Evolutionary conservation across 73 alveolate species (phyloP), one percentile per base, ranked within the genome.

Genomic region (Paramecium octaurelia): DNA sequence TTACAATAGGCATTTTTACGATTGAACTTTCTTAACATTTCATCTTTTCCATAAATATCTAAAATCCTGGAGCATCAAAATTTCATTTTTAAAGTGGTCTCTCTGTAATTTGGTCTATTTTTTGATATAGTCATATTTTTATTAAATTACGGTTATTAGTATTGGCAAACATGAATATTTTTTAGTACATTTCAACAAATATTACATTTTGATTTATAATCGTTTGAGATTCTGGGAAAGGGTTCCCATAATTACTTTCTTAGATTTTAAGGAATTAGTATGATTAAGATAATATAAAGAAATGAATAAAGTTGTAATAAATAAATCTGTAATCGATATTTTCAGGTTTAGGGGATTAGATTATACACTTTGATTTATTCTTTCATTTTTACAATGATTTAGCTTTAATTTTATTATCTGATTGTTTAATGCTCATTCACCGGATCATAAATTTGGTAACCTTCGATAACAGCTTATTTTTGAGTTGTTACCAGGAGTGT

Each of bases 381-480:
- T 64, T 64, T 64, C 84, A 64, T 31, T 64, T 64, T 64, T 27
- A 64, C 84, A 3, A 64, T 64, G 42, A 64, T 64, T 64, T 64
- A 20, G 11, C 46, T 64, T 64, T 64, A 64, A 24, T 64, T 23
- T 34, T 64, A 20, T 31, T 64, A 42, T 34, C 84, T 64, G 12
- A 64, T 64, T 2, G 50, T 64, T 64, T 64, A 34, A 64, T 23
- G 40, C 2, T 75, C 88, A 75, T 75, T 75, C 6, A 75, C 88
- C 2, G 88, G 88, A 35, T 75, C 88, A 75, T 35, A 75, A 10
- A 75, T 42, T 75, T 75, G 27, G n/a, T 35, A 75, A 6, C 88
- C 88, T 36, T 75, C 68, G n/a, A 75, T 38, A 10, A 75, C 38
- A 10, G 38, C 69, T 42, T 75, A 36, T 42, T 42, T 75, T 29